Evolutionary conservation across 805 yeast species (phyloP).

Genomic region (Ogataea wickerhamii): DNA sequence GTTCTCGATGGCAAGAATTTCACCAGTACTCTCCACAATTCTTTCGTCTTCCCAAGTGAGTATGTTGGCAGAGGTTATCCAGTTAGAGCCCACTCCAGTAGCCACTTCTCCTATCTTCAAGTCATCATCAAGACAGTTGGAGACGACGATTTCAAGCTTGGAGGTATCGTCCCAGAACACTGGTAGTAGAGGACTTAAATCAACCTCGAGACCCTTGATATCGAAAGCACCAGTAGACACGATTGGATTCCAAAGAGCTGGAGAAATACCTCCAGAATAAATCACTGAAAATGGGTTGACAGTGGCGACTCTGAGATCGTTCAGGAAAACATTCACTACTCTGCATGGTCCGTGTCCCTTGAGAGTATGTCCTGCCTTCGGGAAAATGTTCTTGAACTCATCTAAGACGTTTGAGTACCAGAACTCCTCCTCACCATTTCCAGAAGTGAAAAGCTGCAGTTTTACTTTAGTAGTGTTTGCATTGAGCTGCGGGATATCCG

Average conservation of each 20-base stretch:
- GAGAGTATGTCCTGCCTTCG: constrained; percentile 36
- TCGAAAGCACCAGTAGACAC: constrained; percentile 76
- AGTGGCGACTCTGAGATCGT: constrained; percentile 56
- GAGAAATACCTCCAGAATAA: constrained; percentile 79
- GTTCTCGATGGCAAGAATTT: constrained; percentile 29
- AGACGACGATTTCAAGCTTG: constrained; percentile 44
- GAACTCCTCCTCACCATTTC: constrained; percentile 78
- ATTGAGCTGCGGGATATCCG: constrained; percentile 44
- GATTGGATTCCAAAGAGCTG: constrained; percentile 76
- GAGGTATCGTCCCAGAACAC: constrained; percentile 50
- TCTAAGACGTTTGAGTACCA: constrained; percentile 70
- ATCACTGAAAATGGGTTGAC: constrained; percentile 69
- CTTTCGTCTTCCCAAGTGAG: constrained; percentile 49
- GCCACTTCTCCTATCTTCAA: constrained; percentile 22
- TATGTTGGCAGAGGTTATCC: constrained; percentile 59
- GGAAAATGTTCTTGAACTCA: constrained; percentile 39
- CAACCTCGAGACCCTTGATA: constrained; percentile 64
- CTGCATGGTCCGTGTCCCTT: constrained; percentile 72
- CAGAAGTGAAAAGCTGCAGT: constrained; percentile 62
- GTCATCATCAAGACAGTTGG: constrained; percentile 47
- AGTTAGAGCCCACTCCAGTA: constrained; percentile 46
- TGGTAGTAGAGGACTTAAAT: constrained; percentile 68
- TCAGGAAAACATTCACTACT: constrained; percentile 56
- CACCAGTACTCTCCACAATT: constrained; percentile 40
- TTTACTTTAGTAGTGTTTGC: constrained; percentile 57